Base-by-base conservation (phyloP, 352 stramenopile genomes). In the Phytophthora ramorum region DNA sequence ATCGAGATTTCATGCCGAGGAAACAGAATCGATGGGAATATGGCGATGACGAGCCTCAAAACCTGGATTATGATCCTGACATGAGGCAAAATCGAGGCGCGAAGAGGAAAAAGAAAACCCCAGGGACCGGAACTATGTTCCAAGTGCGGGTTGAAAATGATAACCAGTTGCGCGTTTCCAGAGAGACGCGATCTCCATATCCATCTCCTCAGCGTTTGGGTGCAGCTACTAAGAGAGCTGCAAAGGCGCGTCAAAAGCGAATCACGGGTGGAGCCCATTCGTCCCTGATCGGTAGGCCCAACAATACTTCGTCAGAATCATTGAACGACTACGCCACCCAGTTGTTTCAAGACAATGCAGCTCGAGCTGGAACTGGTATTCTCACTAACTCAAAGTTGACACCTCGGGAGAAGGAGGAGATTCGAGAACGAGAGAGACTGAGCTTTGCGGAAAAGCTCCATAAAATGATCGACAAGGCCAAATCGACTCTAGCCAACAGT, bases 381-480 rank as follows among this genome's bases (percentile, higher is more conserved):
- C 19, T 30, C 16, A 51, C 38, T 10, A 63, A 19, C 26, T 57
- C 56, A 26, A 71, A 44, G 38, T 37, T 79, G 37, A 70, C 59
- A 0, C 61, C 63, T 26, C 60, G 53, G 9, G 74, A 78, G 35
- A 78, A 73, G 51, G 73, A 73, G 14, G 74, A 83, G 47, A 68
- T 79, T 10, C 67, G 74, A 56, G 83, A 92, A 44, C 73, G 76
- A 12, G 81, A 91, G 35, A 71, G 87, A 7, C 46, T 95, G 43
- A 93, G 82, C 20, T 95, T 95, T 66, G 87, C 87, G 9, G 85
- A 95, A 45, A 95, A 95, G 40, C 58, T 95, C 13, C 87, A 95
- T 75, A 92, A 92, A 47, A 93, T 93, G 87, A 95, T 95, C 53
- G 87, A 95, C 53, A 91, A 91, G 51, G 83, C 87, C 7, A 92